Base-by-base conservation (phyloP, 768 basidiomycete species). In the Coprinopsis sp. region DNA sequence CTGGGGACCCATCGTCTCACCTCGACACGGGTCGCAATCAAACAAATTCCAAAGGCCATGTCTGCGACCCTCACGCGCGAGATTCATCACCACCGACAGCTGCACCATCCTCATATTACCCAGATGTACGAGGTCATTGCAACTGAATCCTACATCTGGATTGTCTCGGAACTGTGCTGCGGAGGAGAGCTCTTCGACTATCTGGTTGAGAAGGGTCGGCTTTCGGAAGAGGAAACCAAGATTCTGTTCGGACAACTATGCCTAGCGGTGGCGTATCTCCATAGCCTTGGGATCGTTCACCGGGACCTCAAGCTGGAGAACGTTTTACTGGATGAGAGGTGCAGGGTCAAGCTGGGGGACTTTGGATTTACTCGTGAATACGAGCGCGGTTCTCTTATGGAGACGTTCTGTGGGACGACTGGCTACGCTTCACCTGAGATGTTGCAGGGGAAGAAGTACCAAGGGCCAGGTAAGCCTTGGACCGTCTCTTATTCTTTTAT, bases 141-240 rank as follows among this genome's bases (percentile, higher is more conserved):
- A 7, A 98, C 96, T 1, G 96, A 99, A 67, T 79, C 81, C 21
- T 79, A 81, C 53, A 94, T 99, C 60, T 98, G 93, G 92, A 91
- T 99, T 48, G 87, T 99, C 33, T 91, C 93, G 13, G 96, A 99
- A 61, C 82, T 99, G 27, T 98, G 96, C 66, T 85, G 82, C 36
- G 96, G 96, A 8, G 96, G 96, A 31, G 96, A 99, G 65, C 79
- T 99, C 23, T 99, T 97, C 66, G 96, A 98, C 67, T 98, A 98
- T 61, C 84, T 99, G 19, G 91, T 87, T 12, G 96, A 99, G 72
- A 90, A 95, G 57, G 91, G 92, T 18, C 78, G 94, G 2, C 64
- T 98, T 44, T 69, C 78, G 18, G 91, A 95, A 64, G 79, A 82
- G 33, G 96, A 99, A 67, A 74, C 91, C 3, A 79, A 80, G 55